Evolutionary conservation across 805 yeast genomes (phyloP), one percentile per base, ranked within the genome.

Genomic region (Blastobotrys terrestris): DNA sequence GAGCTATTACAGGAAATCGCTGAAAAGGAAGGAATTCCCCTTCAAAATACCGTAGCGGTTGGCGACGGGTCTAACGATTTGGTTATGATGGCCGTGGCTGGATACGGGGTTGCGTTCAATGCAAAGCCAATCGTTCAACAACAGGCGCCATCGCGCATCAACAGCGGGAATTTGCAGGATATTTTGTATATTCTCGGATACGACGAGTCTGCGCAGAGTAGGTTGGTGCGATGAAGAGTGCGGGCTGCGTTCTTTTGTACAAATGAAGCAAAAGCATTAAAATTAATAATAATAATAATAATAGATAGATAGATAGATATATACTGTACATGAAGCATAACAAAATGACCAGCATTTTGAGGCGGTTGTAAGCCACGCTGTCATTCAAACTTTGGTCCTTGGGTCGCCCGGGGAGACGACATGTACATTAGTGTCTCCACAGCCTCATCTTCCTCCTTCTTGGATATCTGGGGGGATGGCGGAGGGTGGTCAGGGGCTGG

Each of bases 61-160:
- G 98, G 98, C 39, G 98, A 94, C 66, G 99, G 99, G 40, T 97
- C 98, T 20, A 94, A 94, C 63, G 99, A 94, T 70, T 73, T 94
- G 64, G 78, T 79, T 45, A 95, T 95, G 90, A 94, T 94, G 98
- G 78, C 73, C 1, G 80, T 71, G 13, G 97, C 96, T 1, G 98
- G 98, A 0, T 86, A 81, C 66, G 99, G 99, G 18, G 76, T 94
- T 51, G 99, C 99, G 0, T 94, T 97, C 95, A 87, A 89, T 66
- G 99, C 98, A 18, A 94, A 94, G 67, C 97, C 98, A 19, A 83
- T 77, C 58, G 99, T 94, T 1, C 97, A 90, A 67, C 66, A 70
- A 53, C 72, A 74, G 58, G 98, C 99, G 0, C 97, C 97, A 16
- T 76, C 87, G 44, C 77, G 86, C 55, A 74, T 94, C 57, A 94